Evolutionary conservation across 1,139 yeast species (phyloP).

Genomic region (Magnusiomyces ingens): DNA sequence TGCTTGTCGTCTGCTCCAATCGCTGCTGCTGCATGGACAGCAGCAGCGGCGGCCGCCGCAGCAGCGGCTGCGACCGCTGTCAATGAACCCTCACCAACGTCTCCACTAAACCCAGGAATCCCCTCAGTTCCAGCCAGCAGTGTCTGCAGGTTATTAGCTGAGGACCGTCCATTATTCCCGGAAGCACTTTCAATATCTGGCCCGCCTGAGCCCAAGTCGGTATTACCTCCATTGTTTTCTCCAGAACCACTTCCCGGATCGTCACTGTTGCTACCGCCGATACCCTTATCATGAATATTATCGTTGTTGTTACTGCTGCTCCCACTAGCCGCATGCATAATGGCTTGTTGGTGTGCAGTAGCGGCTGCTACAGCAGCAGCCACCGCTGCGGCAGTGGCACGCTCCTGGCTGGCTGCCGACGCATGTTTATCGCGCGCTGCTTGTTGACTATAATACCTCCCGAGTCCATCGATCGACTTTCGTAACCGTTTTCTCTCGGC

Average conservation of each 20-base stretch:
- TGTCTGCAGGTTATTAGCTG: background rate
- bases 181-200: background rate
- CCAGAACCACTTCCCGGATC: background rate
- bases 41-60: no score
- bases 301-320: background rate
- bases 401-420: background rate
- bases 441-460: constrained; percentile 7
- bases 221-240: background rate
- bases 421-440: constrained; percentile 1
- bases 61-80: no score
- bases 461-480: constrained; percentile 10
- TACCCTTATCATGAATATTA: background rate
- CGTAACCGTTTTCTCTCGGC: constrained; percentile 5
- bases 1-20: no score
- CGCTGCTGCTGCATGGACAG: no score
- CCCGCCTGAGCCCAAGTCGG: background rate
- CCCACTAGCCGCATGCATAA: background rate
- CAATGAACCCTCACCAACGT: no score
- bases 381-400: constrained; percentile 1
- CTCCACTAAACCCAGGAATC: background rate
- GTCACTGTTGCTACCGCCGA: constrained; percentile 1
- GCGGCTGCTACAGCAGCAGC: constrained; percentile 4
- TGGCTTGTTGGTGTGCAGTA: constrained; percentile 2
- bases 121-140: constrained; percentile 1
- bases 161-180: background rate